These are phyloP conservation scores for Scheffersomyces insectosa DNA, from an alignment of 1,139 yeast genomes.

Conservation along the genomic window DNA sequence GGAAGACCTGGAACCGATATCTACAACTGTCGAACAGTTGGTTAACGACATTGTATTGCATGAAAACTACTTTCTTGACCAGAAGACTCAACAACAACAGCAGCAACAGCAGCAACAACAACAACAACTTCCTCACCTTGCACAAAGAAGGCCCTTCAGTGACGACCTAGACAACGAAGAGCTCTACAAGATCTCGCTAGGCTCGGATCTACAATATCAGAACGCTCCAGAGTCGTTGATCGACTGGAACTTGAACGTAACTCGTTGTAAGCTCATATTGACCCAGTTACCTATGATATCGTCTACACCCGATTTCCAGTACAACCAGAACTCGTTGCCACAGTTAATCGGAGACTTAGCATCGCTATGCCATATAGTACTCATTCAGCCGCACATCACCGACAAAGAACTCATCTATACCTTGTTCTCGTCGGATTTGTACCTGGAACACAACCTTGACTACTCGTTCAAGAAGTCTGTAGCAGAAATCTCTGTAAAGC, in stretches of 20 bases:
- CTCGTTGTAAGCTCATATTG: slow-evolving; percentile 44
- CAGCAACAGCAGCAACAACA: slow-evolving; percentile 10
- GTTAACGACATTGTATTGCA: slow-evolving; percentile 46
- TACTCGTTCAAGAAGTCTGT: slow-evolving; percentile 46
- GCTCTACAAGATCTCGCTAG: slow-evolving; percentile 40
- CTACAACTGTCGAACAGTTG: slow-evolving; percentile 46
- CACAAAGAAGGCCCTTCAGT: slow-evolving; percentile 2
- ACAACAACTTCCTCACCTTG: slow-evolving; percentile 2
- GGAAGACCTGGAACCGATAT: slow-evolving; percentile 46
- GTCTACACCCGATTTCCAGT: slow-evolving; percentile 37
- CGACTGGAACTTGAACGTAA: slow-evolving; percentile 52
- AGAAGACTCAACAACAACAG: slow-evolving; percentile 8
- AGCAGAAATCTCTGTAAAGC: slow-evolving; percentile 53
- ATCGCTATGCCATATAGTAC: slow-evolving; percentile 38
- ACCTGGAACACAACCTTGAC: slow-evolving; percentile 51
- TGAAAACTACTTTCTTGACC: slow-evolving; percentile 32
- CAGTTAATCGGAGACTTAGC: slow-evolving; percentile 49
- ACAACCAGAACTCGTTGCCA: slow-evolving; percentile 37
- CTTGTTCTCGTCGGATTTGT: slow-evolving; percentile 43
- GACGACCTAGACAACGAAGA: slow-evolving; percentile 28
- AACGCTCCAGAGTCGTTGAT: slow-evolving; percentile 40
- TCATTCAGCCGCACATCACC: slow-evolving; percentile 43
- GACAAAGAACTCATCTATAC: slow-evolving; percentile 47
- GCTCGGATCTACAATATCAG: slow-evolving; percentile 43
- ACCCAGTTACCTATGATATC: slow-evolving; percentile 42